A percentile compares a stretch with the other conserved stretches of the same genome.
Evolutionary conservation across 345 rosid genomes (phyloP).

Genomic region (Aurinia saxatilis): DNA sequence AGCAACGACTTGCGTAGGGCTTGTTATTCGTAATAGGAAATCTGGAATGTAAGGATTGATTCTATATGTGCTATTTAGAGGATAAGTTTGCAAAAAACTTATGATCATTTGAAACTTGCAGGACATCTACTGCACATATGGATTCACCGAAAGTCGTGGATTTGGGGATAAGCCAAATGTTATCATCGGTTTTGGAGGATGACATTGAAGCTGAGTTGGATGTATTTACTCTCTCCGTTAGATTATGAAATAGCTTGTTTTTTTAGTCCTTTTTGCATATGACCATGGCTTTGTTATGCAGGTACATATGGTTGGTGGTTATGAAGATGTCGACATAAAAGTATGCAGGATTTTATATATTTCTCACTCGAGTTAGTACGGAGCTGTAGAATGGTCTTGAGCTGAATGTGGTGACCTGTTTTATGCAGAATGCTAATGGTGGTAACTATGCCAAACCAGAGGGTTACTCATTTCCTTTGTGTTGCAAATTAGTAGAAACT

Average conservation of each 20-base stretch:
- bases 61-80: neutral
- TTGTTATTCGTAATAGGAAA: slow-evolving; percentile 60
- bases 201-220: slow-evolving; percentile 46
- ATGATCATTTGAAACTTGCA: slow-evolving; percentile 26
- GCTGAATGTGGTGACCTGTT: slow-evolving; percentile 29
- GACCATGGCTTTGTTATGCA: slow-evolving; percentile 29
- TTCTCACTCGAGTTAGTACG: neutral
- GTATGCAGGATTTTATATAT: slow-evolving; percentile 35
- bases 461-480: slow-evolving; percentile 64
- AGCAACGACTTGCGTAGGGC: slow-evolving; percentile 82
- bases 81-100: neutral
- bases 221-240: slow-evolving; percentile 33
- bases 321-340: slow-evolving; percentile 50
- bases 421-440: slow-evolving; percentile 45
- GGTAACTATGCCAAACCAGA: slow-evolving; percentile 24
- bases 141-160: slow-evolving; percentile 64
- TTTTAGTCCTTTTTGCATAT: neutral
- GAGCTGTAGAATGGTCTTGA: slow-evolving; percentile 2
- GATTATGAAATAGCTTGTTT: neutral
- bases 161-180: slow-evolving; percentile 63
- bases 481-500: slow-evolving; percentile 59
- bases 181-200: slow-evolving; percentile 37
- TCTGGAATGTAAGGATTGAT: slow-evolving; percentile 57
- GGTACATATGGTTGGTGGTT: slow-evolving; percentile 88
- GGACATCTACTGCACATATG: slow-evolving; percentile 85